A percentile compares a stretch with the other conserved stretches of the same genome.
phyloP scores from a whole-genome alignment of 768 basidiomycete genomes.

The Daedalea quercina region DNA sequence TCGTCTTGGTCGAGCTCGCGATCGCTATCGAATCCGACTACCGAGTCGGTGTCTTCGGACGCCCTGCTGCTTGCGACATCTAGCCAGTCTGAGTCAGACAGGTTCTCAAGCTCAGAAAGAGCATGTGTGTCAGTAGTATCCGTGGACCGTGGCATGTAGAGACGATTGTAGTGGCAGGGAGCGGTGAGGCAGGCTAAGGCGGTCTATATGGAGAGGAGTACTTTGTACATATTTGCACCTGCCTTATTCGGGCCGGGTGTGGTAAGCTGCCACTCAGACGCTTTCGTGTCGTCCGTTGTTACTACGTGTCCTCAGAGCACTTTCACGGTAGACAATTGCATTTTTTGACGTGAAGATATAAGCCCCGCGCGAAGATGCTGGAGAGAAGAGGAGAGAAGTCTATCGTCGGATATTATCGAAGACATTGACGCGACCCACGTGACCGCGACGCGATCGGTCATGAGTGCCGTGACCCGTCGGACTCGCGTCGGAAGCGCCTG shows the following conservation, averaged over 20 bases:
- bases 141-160: slow-evolving; percentile 15
- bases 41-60: slow-evolving; percentile 67
- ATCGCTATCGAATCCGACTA: slow-evolving; percentile 52
- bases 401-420: background rate
- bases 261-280: background rate
- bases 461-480: background rate
- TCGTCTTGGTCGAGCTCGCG: slow-evolving; percentile 41
- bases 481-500: background rate
- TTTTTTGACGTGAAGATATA: no score
- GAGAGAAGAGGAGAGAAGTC: background rate
- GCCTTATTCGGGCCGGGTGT: background rate
- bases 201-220: slow-evolving; percentile 15
- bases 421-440: background rate
- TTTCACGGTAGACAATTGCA: no score
- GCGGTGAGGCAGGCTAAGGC: slow-evolving; percentile 12
- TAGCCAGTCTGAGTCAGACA: slow-evolving; percentile 83
- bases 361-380: background rate
- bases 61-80: slow-evolving; percentile 66
- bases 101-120: slow-evolving; percentile 56
- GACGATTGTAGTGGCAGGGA: background rate
- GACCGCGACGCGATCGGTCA: background rate
- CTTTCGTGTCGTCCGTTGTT: background rate
- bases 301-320: background rate
- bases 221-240: background rate
- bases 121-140: slow-evolving; percentile 29